Evolutionary conservation across 1,284 basidiomycete genomes (phyloP).

Genomic region (Moesziomyces sp.): DNA sequence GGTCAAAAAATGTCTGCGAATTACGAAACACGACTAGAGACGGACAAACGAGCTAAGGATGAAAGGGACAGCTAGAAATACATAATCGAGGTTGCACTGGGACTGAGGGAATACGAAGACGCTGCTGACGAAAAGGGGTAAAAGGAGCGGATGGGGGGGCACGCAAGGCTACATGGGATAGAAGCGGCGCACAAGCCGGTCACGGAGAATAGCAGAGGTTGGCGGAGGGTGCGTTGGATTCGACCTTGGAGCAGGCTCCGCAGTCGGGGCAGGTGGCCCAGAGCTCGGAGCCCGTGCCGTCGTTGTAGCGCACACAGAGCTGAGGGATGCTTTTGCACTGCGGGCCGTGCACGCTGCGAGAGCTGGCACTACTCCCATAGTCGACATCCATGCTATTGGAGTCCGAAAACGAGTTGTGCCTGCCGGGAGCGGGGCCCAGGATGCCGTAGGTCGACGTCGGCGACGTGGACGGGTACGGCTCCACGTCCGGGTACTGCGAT

Average conservation of each 20-base stretch:
- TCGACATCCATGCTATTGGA: slow-evolving; percentile 42
- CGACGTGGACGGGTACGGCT: slow-evolving; percentile 29
- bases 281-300: slow-evolving; percentile 47
- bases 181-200: slow-evolving; percentile 13
- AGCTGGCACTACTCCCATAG: slow-evolving; percentile 11
- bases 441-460: slow-evolving; percentile 35
- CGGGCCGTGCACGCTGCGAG: slow-evolving; percentile 29
- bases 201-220: slow-evolving; percentile 46
- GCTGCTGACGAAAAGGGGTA: neutral
- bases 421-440: slow-evolving; percentile 29
- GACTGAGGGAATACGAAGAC: neutral
- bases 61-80: slow-evolving; percentile 5
- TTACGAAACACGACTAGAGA: too few species aligned
- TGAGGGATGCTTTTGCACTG: slow-evolving; percentile 60
- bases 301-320: slow-evolving; percentile 53
- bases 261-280: slow-evolving; percentile 59
- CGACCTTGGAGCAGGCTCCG: slow-evolving; percentile 42
- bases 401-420: slow-evolving; percentile 6
- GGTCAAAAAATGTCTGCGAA: too few species aligned
- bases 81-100: neutral
- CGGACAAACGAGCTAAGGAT: too few species aligned
- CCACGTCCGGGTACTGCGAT: slow-evolving; percentile 24
- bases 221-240: slow-evolving; percentile 18
- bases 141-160: slow-evolving; percentile 1
- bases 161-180: slow-evolving; percentile 14